Percentiles rank a stretch among this genome's conserved stretches.
Conservation (phyloP, 2,329 filamentous ascomycete genomes). For the Cadophora sp. region DNA sequence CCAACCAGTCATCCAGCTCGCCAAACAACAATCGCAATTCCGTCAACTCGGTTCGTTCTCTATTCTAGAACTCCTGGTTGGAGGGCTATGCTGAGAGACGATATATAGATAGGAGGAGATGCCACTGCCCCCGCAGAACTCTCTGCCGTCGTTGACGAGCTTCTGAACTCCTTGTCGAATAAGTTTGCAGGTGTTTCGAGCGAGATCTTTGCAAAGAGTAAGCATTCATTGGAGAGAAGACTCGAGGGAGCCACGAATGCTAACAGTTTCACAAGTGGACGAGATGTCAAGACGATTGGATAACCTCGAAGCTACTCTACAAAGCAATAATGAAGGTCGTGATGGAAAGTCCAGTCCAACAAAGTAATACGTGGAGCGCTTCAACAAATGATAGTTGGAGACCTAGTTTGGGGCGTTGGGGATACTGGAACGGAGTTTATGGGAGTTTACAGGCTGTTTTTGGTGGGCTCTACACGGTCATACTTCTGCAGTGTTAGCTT, state of each 20-base stretch:
- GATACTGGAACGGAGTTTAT: not conserved
- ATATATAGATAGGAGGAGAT: slow-evolving; percentile 34
- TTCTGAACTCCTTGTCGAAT: slow-evolving; percentile 81
- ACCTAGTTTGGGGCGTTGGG: not conserved
- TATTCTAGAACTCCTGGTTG: not conserved
- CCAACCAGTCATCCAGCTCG: slow-evolving; percentile 32
- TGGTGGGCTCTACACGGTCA: slow-evolving; percentile 11
- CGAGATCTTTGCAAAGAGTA: slow-evolving; percentile 90
- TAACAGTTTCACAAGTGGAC: slow-evolving; percentile 69
- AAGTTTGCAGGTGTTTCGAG: slow-evolving; percentile 87
- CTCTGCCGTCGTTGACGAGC: slow-evolving; percentile 75
- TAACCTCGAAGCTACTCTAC: slow-evolving; percentile 62
- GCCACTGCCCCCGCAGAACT: slow-evolving; percentile 42
- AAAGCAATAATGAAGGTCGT: slow-evolving; percentile 34
- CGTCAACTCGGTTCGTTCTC: slow-evolving; percentile 32
- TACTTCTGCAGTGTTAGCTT: slow-evolving; percentile 6
- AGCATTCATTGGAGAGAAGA: slow-evolving; percentile 2
- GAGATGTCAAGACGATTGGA: slow-evolving; percentile 90
- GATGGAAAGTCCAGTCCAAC: slow-evolving; percentile 40
- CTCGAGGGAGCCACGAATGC: not conserved
- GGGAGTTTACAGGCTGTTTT: not conserved
- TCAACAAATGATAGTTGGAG: not conserved
- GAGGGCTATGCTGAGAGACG: slow-evolving; percentile 13
- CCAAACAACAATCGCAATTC: slow-evolving; percentile 32
- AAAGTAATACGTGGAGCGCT: slow-evolving; percentile 23